Evolutionary conservation across 1,139 yeast species (phyloP), one percentile per base, ranked within the genome.

Genomic region (Candida sp.): DNA sequence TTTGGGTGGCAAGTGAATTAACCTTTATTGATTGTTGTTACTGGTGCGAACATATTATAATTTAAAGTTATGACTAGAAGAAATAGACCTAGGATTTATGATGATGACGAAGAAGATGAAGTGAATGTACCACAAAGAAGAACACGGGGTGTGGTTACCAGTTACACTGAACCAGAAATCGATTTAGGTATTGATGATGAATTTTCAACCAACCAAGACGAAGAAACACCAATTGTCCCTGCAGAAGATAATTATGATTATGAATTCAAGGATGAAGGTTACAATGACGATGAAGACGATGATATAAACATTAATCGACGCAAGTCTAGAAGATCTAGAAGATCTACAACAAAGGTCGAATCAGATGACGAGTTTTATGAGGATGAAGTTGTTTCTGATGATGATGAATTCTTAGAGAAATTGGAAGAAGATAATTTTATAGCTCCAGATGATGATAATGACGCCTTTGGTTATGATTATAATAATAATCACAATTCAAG

Each of bases 361-460:
- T 51, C 55, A 4, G 57, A 50, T 41, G 57, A 49, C 38, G 58
- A 51, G 44, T 48, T 48, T 48, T 55, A 49, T 30, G 57, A 51
- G 22, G 73, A 68, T 38, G 67, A 66, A 9, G 64, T 56, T 8
- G 60, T 58, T 21, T 61, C 64, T 9, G 71, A 60, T 27, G 70
- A 64, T 32, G 67, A 68, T 39, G 72, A 66, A 7, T 64, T 57
- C 43, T 41, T 66, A 21, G 61, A 64, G 44, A 54, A 56, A 44
- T 57, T 67, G 39, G 55, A 61, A 40, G 69, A 69, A 42, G 60
- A 57, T 43, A 56, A 59, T 36, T 73, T 73, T 46, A 54, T 73
- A 35, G 76, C 73, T 19, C 51, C 70, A 0, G 79, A 66, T 36
- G 71, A 65, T 40, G 72, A 64, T 35, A 70, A 59, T 15, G 61